phyloP scores from a whole-genome alignment of 805 yeast genomes.

The Nakazawaea molendinolei region DNA sequence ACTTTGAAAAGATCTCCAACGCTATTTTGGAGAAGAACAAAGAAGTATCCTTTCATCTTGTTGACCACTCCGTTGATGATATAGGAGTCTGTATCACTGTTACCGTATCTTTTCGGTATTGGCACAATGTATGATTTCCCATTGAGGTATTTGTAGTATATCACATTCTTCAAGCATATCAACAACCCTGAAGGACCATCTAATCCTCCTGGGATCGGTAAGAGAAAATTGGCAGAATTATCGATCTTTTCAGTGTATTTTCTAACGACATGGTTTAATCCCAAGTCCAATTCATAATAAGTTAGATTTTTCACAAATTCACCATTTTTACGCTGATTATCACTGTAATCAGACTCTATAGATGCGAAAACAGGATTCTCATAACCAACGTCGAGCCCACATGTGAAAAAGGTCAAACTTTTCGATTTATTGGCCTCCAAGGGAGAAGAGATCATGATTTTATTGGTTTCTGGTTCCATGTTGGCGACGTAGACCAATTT shows the following conservation, averaged over 20 bases:
- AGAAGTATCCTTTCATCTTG: constrained; percentile 54
- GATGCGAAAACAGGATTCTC: constrained; percentile 85
- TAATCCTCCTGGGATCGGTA: constrained; percentile 68
- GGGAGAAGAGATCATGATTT: constrained; percentile 59
- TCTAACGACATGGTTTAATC: constrained; percentile 68
- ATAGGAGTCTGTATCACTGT: constrained; percentile 18
- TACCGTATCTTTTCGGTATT: constrained; percentile 43
- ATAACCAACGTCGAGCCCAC: constrained; percentile 67
- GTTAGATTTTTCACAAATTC: constrained; percentile 41
- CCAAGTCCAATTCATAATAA: constrained; percentile 80
- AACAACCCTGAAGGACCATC: constrained; percentile 69
- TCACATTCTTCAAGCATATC: constrained; percentile 48
- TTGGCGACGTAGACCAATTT: constrained; percentile 65
- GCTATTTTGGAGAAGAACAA: constrained; percentile 62
- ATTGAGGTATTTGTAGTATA: constrained; percentile 43
- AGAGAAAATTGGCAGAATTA: constrained; percentile 39
- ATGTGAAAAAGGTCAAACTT: constrained; percentile 42
- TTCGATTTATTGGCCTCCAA: constrained; percentile 54
- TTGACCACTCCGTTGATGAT: constrained; percentile 61
- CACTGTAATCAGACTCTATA: constrained; percentile 55
- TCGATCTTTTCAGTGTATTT: constrained; percentile 35
- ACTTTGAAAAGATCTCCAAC: constrained; percentile 74
- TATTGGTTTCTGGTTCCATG: constrained; percentile 37
- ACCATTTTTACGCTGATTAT: constrained; percentile 16
- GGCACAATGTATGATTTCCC: constrained; percentile 33